These are phyloP conservation scores for Abelmoschus esculentus DNA, from an alignment of 345 rosid genomes.

Conservation along the genomic window DNA sequence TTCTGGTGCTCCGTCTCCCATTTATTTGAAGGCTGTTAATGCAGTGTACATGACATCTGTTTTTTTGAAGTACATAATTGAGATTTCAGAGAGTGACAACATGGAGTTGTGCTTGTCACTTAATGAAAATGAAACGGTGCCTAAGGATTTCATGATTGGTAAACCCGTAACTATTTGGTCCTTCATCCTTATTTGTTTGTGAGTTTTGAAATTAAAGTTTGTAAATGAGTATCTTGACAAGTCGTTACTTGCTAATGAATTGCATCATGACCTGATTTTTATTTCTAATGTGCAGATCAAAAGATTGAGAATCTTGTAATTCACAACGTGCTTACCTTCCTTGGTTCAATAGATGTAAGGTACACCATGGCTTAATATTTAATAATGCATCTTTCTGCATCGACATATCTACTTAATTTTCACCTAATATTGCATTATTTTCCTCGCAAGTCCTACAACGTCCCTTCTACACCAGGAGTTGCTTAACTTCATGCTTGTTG, in stretches of 20 bases:
- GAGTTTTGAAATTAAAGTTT: conserved; percentile 7
- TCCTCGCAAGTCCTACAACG: conserved; percentile 56
- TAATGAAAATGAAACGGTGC: conserved; percentile 57
- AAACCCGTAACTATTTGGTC: background rate
- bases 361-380: conserved; percentile 21
- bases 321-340: conserved; percentile 66
- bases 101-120: conserved; percentile 54
- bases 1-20: conserved; percentile 35
- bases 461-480: conserved; percentile 83
- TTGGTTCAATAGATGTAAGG: conserved; percentile 77
- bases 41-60: conserved; percentile 72
- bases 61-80: conserved; percentile 68
- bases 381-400: background rate
- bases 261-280: conserved; percentile 10
- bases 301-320: conserved; percentile 61
- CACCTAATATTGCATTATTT: conserved; percentile 30
- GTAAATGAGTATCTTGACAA: background rate
- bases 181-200: background rate
- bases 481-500: conserved; percentile 74
- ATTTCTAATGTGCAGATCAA: conserved; percentile 54
- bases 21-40: conserved; percentile 59
- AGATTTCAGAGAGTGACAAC: conserved; percentile 46
- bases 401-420: conserved; percentile 5
- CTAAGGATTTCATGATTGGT: conserved; percentile 53
- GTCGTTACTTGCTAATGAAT: background rate